Percentiles rank a stretch among this genome's conserved stretches.
These are phyloP conservation scores for Canavalia ensiformis DNA, from an alignment of 306 rosid species.

Conservation along the genomic window DNA sequence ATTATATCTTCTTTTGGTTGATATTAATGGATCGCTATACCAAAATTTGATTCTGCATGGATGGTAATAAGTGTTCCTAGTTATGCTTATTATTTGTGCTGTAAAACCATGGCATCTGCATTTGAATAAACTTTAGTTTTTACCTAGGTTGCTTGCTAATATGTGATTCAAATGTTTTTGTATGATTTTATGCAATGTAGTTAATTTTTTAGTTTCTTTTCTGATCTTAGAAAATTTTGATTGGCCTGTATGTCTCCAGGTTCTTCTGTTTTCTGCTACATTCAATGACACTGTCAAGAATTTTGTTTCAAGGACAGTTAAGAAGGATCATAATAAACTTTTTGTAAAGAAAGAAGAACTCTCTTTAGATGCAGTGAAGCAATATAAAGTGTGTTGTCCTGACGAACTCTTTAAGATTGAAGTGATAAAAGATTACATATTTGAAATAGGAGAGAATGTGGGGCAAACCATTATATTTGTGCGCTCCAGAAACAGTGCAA, in stretches of 20 bases:
- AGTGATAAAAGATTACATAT: constrained; percentile 70
- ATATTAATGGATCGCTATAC: constrained; percentile 11
- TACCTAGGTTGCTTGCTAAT: constrained; percentile 20
- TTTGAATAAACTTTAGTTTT: background rate
- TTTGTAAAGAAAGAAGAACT: constrained; percentile 89
- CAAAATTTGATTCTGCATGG: background rate
- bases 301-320: constrained; percentile 72
- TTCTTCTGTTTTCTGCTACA: constrained; percentile 92
- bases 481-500: constrained; percentile 74
- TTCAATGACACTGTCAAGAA: constrained; percentile 83
- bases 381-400: constrained; percentile 77
- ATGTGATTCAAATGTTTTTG: constrained; percentile 11
- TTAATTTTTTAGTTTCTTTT: constrained; percentile 14
- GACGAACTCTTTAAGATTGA: constrained; percentile 73
- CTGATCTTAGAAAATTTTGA: constrained; percentile 1
- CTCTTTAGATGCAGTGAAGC: constrained; percentile 84
- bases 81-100: background rate
- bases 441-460: constrained; percentile 85
- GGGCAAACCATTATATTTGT: constrained; percentile 94
- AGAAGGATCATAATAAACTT: constrained; percentile 73
- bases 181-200: background rate
- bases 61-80: background rate
- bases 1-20: constrained; percentile 32
- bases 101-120: background rate
- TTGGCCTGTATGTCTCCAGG: constrained; percentile 60